Evolutionary conservation across 176 grass and related monocot genomes (phyloP), one percentile per base, ranked within the genome.

Genomic region (Coix lacrymajobi): DNA sequence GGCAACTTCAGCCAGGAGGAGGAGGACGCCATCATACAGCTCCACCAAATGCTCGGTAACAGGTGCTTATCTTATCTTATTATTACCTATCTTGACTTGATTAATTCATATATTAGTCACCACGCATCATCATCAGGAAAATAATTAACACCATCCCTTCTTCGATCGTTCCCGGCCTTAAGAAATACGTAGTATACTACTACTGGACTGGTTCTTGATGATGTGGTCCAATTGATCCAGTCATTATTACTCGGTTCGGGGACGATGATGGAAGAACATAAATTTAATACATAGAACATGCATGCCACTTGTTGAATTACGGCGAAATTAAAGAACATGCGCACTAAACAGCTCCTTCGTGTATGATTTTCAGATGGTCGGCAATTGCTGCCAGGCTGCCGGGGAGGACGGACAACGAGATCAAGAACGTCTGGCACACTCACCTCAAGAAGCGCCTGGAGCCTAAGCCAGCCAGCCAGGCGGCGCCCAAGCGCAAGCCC

Each of bases 361-460:
- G 33, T 61, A 26, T 66, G 29, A 8, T 76, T 76, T 81, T 66
- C 62, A 91, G 94, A 81, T 97, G 94, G 94, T 97, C 94, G 7
- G 13, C 79, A 62, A 97, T 97, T 34, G 91, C 94, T 17, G 91
- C 91, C 80, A 90, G 85, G 62, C 86, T 97, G 63, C 94, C 94
- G 25, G 94, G 94, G 6, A 79, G 94, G 75, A 97, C 94, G 13
- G 94, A 97, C 90, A 97, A 94, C 75, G 94, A 97, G 87, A 97
- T 97, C 85, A 97, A 97, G 85, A 97, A 97, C 52, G 68, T 93
- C 1, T 97, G 94, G 94, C 91, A 97, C 84, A 94, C 94, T n/a
- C 69, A 92, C 74, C 75, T 97, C 43, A 91, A 90, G 89, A 97
- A 97, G 89, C 80, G 79, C 22, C 74, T 89, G 25, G 54, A 56